Percentiles rank a stretch among this genome's conserved stretches.
Evolutionary conservation across 306 rosid species (phyloP).

Genomic region (Vigna mungo): DNA sequence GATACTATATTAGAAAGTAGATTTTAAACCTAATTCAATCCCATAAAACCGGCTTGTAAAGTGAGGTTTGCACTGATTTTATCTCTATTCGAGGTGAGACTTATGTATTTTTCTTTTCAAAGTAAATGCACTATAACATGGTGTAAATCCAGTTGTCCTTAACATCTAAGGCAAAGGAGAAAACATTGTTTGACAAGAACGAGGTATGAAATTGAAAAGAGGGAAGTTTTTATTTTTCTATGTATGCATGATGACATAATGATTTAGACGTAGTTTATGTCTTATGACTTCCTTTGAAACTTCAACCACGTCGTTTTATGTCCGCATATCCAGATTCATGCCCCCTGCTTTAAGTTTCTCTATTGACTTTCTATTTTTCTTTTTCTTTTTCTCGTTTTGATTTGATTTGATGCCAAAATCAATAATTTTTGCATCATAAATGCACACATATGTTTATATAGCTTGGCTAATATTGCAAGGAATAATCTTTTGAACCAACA

Average conservation of each 20-base stretch:
- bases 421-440: neutral
- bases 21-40: too few relatives aligned
- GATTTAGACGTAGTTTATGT: neutral
- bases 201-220: neutral
- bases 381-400: neutral
- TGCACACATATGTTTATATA: neutral
- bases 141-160: slow-evolving; percentile 15
- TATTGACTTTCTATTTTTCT: neutral
- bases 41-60: too few relatives aligned
- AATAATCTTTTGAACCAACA: neutral
- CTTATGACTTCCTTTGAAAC: slow-evolving; percentile 13
- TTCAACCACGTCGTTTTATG: too few relatives aligned
- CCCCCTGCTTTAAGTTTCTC: slow-evolving; percentile 3
- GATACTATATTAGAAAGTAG: too few relatives aligned
- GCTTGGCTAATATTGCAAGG: slow-evolving; percentile 31
- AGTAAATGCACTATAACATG: neutral
- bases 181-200: slow-evolving; percentile 22
- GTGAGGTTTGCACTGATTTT: too few relatives aligned
- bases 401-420: neutral
- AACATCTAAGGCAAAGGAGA: slow-evolving; percentile 3
- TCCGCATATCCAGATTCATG: slow-evolving; percentile 33
- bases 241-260: neutral
- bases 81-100: too few relatives aligned
- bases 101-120: too few relatives aligned
- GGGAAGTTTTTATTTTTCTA: neutral